A percentile compares a stretch with the other conserved stretches of the same genome.
These are phyloP conservation scores for Botrytis paeoniae DNA, from an alignment of 2,329 filamentous ascomycete genomes.

Conservation along the genomic window DNA sequence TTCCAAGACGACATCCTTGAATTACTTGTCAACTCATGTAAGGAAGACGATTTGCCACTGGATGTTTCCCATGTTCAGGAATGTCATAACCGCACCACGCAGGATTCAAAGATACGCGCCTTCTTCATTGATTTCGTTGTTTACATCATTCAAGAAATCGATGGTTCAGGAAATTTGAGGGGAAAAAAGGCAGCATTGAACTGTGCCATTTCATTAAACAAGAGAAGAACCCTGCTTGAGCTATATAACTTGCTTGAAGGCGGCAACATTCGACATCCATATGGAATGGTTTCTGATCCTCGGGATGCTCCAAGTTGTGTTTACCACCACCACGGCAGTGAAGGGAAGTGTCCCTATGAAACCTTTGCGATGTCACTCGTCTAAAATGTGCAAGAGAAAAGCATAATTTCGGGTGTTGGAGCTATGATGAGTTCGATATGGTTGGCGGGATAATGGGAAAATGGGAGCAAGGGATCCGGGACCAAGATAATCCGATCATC, in stretches of 20 bases:
- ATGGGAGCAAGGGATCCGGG: neutral
- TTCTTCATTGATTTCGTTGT: neutral
- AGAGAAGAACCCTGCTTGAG: neutral
- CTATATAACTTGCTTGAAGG: neutral
- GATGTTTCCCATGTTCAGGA: neutral
- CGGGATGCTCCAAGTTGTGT: neutral
- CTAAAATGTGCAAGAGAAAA: too few relatives aligned
- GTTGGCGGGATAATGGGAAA: neutral
- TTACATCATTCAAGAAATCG: neutral
- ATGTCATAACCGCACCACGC: neutral
- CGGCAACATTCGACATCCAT: neutral
- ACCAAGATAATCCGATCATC: neutral
- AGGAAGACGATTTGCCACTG: neutral
- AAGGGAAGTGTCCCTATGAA: too few relatives aligned
- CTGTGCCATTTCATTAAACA: neutral
- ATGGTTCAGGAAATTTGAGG: neutral
- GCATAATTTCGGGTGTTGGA: neutral
- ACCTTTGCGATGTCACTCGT: too few relatives aligned
- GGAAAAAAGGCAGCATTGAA: neutral
- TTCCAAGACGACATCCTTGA: neutral
- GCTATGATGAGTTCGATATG: neutral
- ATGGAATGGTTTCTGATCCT: neutral
- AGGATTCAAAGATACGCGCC: neutral
- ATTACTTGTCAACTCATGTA: neutral
- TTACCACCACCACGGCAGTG: neutral